Conservation (phyloP, 2,329 filamentous ascomycete genomes). For the Penicillium sp. region DNA sequence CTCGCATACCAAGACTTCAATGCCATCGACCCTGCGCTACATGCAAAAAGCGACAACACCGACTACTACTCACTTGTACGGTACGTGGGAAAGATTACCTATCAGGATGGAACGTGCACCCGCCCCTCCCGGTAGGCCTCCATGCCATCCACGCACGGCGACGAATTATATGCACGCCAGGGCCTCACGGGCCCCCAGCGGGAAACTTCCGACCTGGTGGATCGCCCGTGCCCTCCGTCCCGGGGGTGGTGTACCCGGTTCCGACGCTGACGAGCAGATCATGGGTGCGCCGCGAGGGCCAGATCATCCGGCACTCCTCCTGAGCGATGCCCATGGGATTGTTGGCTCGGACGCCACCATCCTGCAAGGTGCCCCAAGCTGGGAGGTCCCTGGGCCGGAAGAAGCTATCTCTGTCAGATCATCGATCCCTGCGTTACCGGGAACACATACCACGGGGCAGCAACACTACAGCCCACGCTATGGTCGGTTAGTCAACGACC, state of each 20-base stretch:
- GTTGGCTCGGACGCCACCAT: slow-evolving; percentile 31
- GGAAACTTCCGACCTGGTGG: not conserved
- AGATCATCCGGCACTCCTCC: slow-evolving; percentile 25
- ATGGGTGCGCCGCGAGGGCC: slow-evolving; percentile 23
- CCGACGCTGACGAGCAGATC: slow-evolving; percentile 29
- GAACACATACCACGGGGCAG: slow-evolving; percentile 26
- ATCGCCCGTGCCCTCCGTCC: slow-evolving; percentile 6
- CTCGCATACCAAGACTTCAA: too few relatives aligned
- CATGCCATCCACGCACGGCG: not conserved
- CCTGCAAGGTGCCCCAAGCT: slow-evolving; percentile 25
- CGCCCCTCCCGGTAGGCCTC: not conserved
- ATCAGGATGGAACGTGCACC: not conserved
- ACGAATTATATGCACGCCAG: not conserved
- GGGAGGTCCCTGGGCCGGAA: slow-evolving; percentile 23
- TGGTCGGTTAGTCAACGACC: not conserved
- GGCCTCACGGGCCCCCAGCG: not conserved
- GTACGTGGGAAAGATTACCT: too few relatives aligned
- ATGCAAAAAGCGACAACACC: too few relatives aligned
- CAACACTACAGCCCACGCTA: slow-evolving; percentile 24
- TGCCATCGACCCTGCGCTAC: too few relatives aligned
- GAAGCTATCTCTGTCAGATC: slow-evolving; percentile 23
- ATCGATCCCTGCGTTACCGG: not conserved
- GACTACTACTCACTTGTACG: too few relatives aligned
- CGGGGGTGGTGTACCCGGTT: slow-evolving; percentile 21
- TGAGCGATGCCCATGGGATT: slow-evolving; percentile 28